A percentile compares a stretch with the other conserved stretches of the same genome.
These are phyloP conservation scores for Cupressus sempervirens DNA, from an alignment of 75 land plant species.

Conservation along the genomic window DNA sequence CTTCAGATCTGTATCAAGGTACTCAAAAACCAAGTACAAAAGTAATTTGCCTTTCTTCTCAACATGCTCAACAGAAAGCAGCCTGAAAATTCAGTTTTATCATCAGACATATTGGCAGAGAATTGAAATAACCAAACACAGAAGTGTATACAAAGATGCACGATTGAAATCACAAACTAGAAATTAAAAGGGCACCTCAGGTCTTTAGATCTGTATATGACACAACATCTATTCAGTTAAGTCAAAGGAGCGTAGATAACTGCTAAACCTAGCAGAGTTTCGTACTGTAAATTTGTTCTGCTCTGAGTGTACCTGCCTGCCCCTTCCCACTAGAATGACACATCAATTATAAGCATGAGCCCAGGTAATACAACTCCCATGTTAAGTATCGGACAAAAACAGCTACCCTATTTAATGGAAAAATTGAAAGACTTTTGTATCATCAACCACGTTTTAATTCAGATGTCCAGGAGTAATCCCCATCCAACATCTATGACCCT, in stretches of 20 bases:
- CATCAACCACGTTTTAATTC: background rate
- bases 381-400: background rate
- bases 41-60: conserved; percentile 84
- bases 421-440: background rate
- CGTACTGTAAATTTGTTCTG: background rate
- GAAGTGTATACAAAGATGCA: background rate
- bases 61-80: conserved; percentile 73
- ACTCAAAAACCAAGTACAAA: conserved; percentile 89
- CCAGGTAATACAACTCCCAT: background rate
- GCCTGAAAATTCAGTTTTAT: conserved; percentile 23
- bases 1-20: conserved; percentile 92
- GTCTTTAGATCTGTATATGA: background rate
- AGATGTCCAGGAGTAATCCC: background rate
- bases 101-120: background rate
- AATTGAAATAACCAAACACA: background rate
- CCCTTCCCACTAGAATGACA: background rate
- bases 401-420: background rate
- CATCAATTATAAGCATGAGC: background rate
- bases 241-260: background rate
- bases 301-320: background rate
- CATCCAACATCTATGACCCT: background rate
- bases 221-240: background rate
- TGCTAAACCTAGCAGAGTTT: background rate
- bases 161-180: background rate
- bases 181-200: background rate